These are phyloP conservation scores for Gaillardinia entomophila DNA, from an alignment of 805 yeast species.

Conservation along the genomic window DNA sequence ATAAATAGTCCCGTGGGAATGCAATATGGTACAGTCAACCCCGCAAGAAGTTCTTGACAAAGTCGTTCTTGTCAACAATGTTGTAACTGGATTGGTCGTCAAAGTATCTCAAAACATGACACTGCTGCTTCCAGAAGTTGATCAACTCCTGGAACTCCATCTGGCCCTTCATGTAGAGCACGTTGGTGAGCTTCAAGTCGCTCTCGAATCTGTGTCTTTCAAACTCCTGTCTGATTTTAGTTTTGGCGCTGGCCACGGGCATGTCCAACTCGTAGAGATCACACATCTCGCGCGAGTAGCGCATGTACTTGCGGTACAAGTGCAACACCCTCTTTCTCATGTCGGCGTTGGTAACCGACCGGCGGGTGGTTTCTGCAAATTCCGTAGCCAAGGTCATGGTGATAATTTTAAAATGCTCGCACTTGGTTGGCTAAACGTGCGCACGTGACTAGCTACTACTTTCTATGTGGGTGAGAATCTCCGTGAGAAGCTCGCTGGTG, in stretches of 20 bases:
- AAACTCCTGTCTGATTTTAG: constrained; percentile 84
- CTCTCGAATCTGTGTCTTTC: constrained; percentile 76
- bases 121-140: constrained; percentile 73
- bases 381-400: constrained; percentile 68
- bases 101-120: constrained; percentile 79
- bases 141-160: constrained; percentile 93
- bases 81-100: constrained; percentile 58
- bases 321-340: constrained; percentile 59
- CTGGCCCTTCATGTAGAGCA: constrained; percentile 74
- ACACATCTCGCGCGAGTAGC: constrained; percentile 54
- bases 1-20: not conserved
- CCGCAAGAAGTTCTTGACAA: constrained; percentile 69
- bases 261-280: constrained; percentile 68
- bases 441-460: not conserved
- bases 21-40: constrained; percentile 26
- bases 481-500: constrained; percentile 23
- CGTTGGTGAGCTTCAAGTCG: constrained; percentile 60
- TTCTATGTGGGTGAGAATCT: not conserved
- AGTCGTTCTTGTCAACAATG: constrained; percentile 51
- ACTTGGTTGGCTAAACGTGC: constrained; percentile 17
- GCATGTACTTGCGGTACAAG: constrained; percentile 67
- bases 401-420: constrained; percentile 5
- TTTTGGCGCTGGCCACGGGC: constrained; percentile 73
- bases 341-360: constrained; percentile 55
- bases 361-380: constrained; percentile 75